phyloP scores from a whole-genome alignment of 805 yeast species.

The Candida gorgasii region DNA sequence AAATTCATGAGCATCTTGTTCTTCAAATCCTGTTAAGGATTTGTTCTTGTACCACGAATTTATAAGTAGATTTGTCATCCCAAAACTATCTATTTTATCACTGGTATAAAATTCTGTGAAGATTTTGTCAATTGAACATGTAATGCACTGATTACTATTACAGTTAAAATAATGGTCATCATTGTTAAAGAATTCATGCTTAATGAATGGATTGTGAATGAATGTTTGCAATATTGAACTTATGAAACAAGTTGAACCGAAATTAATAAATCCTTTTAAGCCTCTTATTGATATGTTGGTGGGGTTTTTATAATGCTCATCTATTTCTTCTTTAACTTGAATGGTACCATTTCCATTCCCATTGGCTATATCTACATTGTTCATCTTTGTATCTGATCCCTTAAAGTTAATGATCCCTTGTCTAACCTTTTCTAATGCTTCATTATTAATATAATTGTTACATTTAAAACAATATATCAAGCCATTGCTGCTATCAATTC shows the following conservation, averaged over 20 bases:
- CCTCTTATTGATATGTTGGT: conserved; percentile 67
- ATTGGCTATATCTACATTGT: neutral
- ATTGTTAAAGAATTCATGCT: conserved; percentile 68
- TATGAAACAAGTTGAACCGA: conserved; percentile 98
- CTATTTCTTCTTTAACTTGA: neutral
- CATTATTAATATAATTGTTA: conserved; percentile 66
- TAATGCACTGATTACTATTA: conserved; percentile 56
- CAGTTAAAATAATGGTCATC: conserved; percentile 68
- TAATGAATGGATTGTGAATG: conserved; percentile 85
- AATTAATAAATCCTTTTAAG: conserved; percentile 81
- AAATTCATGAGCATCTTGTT: conserved; percentile 98
- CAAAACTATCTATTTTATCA: conserved; percentile 63
- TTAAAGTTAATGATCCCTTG: conserved; percentile 16
- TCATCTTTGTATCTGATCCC: neutral
- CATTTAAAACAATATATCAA: conserved; percentile 80
- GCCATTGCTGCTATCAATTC: conserved; percentile 66
- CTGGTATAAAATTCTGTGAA: conserved; percentile 74
- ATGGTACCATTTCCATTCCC: neutral
- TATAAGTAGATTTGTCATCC: conserved; percentile 76
- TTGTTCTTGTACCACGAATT: conserved; percentile 87
- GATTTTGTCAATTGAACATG: conserved; percentile 83
- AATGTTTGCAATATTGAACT: conserved; percentile 87
- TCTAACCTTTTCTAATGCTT: conserved; percentile 55
- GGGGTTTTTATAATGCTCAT: conserved; percentile 35
- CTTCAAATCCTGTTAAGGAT: conserved; percentile 90